phyloP scores from a whole-genome alignment of 495 filamentous ascomycete species.

The Amphirosellinia nigrospora region DNA sequence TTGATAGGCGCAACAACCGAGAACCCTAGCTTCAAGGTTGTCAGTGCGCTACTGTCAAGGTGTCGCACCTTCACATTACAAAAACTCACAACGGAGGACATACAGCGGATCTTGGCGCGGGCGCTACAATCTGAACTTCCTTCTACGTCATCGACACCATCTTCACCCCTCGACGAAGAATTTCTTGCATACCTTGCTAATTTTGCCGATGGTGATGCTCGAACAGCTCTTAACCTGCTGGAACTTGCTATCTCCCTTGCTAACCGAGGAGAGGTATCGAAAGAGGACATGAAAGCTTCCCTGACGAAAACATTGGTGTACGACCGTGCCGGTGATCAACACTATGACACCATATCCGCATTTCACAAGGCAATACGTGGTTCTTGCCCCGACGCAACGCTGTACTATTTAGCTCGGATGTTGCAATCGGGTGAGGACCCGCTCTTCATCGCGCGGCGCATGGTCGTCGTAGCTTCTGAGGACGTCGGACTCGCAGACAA shows the following conservation, averaged over 20 bases:
- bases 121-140: slow-evolving; percentile 68
- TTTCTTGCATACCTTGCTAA: slow-evolving; percentile 79
- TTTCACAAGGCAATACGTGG: slow-evolving; percentile 96
- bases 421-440: slow-evolving; percentile 95
- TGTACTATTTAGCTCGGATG: slow-evolving; percentile 97
- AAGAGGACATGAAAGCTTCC: slow-evolving; percentile 73
- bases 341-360: slow-evolving; percentile 94
- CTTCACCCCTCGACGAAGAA: slow-evolving; percentile 74
- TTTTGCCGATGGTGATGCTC: slow-evolving; percentile 90
- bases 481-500: slow-evolving; percentile 94
- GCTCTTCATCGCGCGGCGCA: slow-evolving; percentile 84
- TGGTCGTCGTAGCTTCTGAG: slow-evolving; percentile 91
- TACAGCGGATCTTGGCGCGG: slow-evolving; percentile 73
- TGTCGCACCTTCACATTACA: slow-evolving; percentile 88
- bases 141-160: slow-evolving; percentile 39
- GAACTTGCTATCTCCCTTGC: slow-evolving; percentile 75
- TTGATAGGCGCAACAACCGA: slow-evolving; percentile 96
- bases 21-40: slow-evolving; percentile 94
- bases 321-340: slow-evolving; percentile 92
- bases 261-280: slow-evolving; percentile 49
- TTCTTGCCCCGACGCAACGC: slow-evolving; percentile 79
- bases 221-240: slow-evolving; percentile 89
- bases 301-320: slow-evolving; percentile 93
- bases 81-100: slow-evolving; percentile 72
- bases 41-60: slow-evolving; percentile 83